A percentile compares a stretch with the other conserved stretches of the same genome.
These are phyloP conservation scores for Penicillium tannophilum DNA, from an alignment of 495 filamentous ascomycete species.

Conservation along the genomic window DNA sequence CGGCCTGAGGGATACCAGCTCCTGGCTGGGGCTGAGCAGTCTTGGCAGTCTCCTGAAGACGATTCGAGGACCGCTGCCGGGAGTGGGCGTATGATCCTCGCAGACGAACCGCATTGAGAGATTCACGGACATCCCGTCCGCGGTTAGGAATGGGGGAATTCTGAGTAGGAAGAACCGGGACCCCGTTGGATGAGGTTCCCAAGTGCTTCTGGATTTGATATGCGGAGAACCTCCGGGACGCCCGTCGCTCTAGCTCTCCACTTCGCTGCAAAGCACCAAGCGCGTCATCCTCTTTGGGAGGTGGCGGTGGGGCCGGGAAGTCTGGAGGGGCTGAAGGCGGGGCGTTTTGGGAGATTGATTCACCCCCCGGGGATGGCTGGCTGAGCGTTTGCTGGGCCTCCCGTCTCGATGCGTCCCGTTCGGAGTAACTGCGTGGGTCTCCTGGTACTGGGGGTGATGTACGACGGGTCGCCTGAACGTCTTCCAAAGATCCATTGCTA, in stretches of 20 bases:
- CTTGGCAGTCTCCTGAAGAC: slow-evolving; percentile 58
- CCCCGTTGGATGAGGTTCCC: slow-evolving; percentile 74
- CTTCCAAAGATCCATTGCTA: slow-evolving; percentile 51
- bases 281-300: slow-evolving; percentile 85
- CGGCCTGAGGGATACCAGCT: slow-evolving; percentile 68
- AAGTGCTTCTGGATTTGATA: slow-evolving; percentile 96
- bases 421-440: slow-evolving; percentile 35
- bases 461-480: slow-evolving; percentile 46
- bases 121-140: slow-evolving; percentile 85
- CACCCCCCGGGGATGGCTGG: slow-evolving; percentile 58
- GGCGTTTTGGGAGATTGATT: slow-evolving; percentile 38
- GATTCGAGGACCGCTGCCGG: slow-evolving; percentile 59
- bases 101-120: slow-evolving; percentile 84
- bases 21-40: slow-evolving; percentile 46
- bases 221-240: slow-evolving; percentile 87
- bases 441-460: slow-evolving; percentile 41
- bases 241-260: slow-evolving; percentile 88
- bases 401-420: slow-evolving; percentile 49
- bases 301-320: slow-evolving; percentile 67
- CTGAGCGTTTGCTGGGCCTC: slow-evolving; percentile 52
- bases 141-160: slow-evolving; percentile 87
- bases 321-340: slow-evolving; percentile 35
- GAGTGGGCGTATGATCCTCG: slow-evolving; percentile 70
- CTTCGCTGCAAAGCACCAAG: slow-evolving; percentile 87
- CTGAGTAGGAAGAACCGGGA: slow-evolving; percentile 84